Evolutionary conservation across 768 basidiomycete genomes (phyloP).

Genomic region (Aureoboletus auriporus): DNA sequence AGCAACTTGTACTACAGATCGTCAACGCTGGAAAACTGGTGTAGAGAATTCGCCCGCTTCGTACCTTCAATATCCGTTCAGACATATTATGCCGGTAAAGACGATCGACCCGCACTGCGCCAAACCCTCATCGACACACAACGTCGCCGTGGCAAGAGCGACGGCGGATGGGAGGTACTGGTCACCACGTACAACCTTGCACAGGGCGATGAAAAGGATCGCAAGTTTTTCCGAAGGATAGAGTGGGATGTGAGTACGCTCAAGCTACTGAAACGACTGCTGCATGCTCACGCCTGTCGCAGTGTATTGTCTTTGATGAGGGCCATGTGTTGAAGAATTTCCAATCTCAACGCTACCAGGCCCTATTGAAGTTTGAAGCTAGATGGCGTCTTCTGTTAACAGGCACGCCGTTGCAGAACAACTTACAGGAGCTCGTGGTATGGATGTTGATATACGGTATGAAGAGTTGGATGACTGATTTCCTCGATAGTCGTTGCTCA

Average conservation of each 20-base stretch:
- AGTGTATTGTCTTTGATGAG: slow-evolving; percentile 96
- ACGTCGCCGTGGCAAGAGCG: slow-evolving; percentile 40
- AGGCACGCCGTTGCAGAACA: slow-evolving; percentile 93
- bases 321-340: slow-evolving; percentile 97
- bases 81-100: slow-evolving; percentile 92
- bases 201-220: slow-evolving; percentile 79
- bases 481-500: slow-evolving; percentile 77
- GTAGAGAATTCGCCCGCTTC: slow-evolving; percentile 91
- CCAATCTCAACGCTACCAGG: slow-evolving; percentile 93
- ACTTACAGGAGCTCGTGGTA: slow-evolving; percentile 86
- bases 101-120: slow-evolving; percentile 72
- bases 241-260: slow-evolving; percentile 81
- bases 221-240: slow-evolving; percentile 88
- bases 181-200: slow-evolving; percentile 96
- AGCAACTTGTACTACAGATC: slow-evolving; percentile 47
- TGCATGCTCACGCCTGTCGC: slow-evolving; percentile 1
- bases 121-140: slow-evolving; percentile 66
- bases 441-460: slow-evolving; percentile 20
- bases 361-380: slow-evolving; percentile 79
- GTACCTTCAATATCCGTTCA: slow-evolving; percentile 81
- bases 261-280: neutral
- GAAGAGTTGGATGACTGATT: slow-evolving; percentile 8
- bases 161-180: slow-evolving; percentile 84
- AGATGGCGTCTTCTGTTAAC: slow-evolving; percentile 91
- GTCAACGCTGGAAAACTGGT: slow-evolving; percentile 98